A percentile compares a stretch with the other conserved stretches of the same genome.
These are phyloP conservation scores for Talaromyces funiculosus DNA, from an alignment of 2,329 filamentous ascomycete species.

Conservation along the genomic window DNA sequence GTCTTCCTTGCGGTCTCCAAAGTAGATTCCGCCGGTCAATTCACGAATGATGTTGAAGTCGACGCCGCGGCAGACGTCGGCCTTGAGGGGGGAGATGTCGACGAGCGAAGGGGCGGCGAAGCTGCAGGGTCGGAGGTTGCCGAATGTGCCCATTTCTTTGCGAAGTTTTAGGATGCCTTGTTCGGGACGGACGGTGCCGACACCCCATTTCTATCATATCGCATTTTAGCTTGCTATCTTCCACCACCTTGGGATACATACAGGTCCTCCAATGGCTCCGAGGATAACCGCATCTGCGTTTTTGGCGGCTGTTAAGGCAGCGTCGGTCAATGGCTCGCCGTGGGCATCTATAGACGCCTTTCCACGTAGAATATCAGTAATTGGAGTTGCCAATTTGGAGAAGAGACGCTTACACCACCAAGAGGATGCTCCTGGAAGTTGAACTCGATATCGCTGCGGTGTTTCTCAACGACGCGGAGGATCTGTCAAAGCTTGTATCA, in stretches of 20 bases:
- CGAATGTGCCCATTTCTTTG: constrained; percentile 90
- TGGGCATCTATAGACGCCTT: constrained; percentile 84
- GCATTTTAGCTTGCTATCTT: constrained; percentile 3
- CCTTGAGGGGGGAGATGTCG: constrained; percentile 79
- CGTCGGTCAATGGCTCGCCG: constrained; percentile 72
- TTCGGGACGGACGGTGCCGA: constrained; percentile 79
- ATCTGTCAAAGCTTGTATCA: constrained; percentile 50
- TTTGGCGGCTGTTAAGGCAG: constrained; percentile 76
- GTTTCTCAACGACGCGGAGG: constrained; percentile 70
- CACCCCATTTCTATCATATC: constrained; percentile 70
- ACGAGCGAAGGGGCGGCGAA: constrained; percentile 85
- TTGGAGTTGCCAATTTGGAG: not conserved
- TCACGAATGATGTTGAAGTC: constrained; percentile 93
- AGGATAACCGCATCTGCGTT: constrained; percentile 83
- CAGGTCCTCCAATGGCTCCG: constrained; percentile 88
- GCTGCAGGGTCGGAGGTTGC: constrained; percentile 92
- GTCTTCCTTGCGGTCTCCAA: constrained; percentile 77
- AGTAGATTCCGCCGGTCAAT: constrained; percentile 90
- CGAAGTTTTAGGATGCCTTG: constrained; percentile 86
- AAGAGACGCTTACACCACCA: constrained; percentile 65
- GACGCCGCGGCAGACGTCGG: constrained; percentile 74
- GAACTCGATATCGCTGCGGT: constrained; percentile 68
- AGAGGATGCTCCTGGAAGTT: constrained; percentile 86
- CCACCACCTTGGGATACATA: constrained; percentile 29
- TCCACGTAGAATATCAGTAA: not conserved